Evolutionary conservation across 1,284 basidiomycete species (phyloP), one percentile per base, ranked within the genome.

Genomic region (Termitomyces sp.): DNA sequence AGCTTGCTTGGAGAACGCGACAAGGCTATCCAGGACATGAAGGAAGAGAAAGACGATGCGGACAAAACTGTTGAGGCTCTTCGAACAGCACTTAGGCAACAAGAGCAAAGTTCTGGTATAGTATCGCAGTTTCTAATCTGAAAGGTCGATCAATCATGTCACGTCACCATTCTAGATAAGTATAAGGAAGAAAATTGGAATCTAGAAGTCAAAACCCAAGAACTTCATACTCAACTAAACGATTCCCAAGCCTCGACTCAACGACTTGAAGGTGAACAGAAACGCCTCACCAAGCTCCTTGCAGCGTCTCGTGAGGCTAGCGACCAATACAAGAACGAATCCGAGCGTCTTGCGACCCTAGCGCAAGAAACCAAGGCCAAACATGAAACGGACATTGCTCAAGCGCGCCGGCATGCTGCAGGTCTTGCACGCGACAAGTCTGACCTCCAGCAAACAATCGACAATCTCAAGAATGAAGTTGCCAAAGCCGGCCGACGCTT

Each of bases 131-230:
- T 36, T 62, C n/a, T 21, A n/a, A 43, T 45, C 46, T 52, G 4
- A 58, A 50, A 19, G 39, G 33, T 47, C 45, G 15, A 42, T 51
- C 26, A 47, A 33, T 44, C 43, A 49, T 28, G 19, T 60, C 36
- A 52, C 43, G 21, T 21, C 34, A 26, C 58, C 55, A 45, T 53
- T 62, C 4, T 31, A 78, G 84, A 89, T 68, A 92, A 92, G 57
- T 95, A 87, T 82, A 95, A 94, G 74, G 94, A 98, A 71, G 94
- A 96, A 73, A 98, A 97, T 70, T 98, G 96, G 96, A 95, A 98
- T 67, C 86, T 98, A 60, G 94, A 98, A 74, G 92, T 98, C 46
- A 83, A 83, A 21, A 78, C 94, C 30, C 95, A 99, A 69, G 94
- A 98, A 60, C 79, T 96, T 24, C 86, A 88, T 40, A 73, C 83